These are phyloP conservation scores for Hyphopichia fennica DNA, from an alignment of 1,139 yeast species.

Conservation along the genomic window DNA sequence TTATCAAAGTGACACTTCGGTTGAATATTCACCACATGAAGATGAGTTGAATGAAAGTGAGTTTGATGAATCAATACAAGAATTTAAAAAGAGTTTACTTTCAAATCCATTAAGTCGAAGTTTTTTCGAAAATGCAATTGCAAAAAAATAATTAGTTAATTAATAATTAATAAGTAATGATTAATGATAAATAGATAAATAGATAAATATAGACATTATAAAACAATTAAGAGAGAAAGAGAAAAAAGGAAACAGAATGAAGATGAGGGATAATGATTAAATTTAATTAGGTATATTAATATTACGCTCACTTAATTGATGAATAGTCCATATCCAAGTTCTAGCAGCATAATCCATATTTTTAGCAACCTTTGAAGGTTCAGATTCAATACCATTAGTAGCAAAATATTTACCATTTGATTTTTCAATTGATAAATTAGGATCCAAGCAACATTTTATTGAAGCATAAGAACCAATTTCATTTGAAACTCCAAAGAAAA, in stretches of 20 bases:
- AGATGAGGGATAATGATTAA: too few species aligned
- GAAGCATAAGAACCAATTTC: constrained; percentile 75
- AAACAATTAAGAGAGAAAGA: neutral
- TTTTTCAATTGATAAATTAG: constrained; percentile 32
- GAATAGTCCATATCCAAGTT: constrained; percentile 85
- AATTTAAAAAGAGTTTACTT: neutral
- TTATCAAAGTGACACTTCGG: constrained; percentile 15
- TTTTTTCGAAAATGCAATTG: constrained; percentile 1
- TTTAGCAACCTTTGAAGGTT: constrained; percentile 59
- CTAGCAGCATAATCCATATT: constrained; percentile 64
- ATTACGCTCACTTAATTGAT: constrained; percentile 53
- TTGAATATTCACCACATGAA: constrained; percentile 3
- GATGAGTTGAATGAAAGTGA: neutral
- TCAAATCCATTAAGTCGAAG: neutral
- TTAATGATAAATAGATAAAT: neutral
- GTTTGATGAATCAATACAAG: neutral
- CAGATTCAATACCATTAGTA: constrained; percentile 47
- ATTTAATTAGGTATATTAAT: constrained; percentile 18
- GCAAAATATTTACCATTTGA: constrained; percentile 35
- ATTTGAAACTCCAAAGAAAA: constrained; percentile 65
- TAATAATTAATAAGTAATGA: neutral
- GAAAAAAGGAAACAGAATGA: too few species aligned
- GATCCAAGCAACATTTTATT: constrained; percentile 62
- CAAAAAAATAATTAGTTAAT: too few species aligned
- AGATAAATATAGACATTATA: neutral